phyloP scores from a whole-genome alignment of 768 basidiomycete species.

The Amanita exitialis region DNA sequence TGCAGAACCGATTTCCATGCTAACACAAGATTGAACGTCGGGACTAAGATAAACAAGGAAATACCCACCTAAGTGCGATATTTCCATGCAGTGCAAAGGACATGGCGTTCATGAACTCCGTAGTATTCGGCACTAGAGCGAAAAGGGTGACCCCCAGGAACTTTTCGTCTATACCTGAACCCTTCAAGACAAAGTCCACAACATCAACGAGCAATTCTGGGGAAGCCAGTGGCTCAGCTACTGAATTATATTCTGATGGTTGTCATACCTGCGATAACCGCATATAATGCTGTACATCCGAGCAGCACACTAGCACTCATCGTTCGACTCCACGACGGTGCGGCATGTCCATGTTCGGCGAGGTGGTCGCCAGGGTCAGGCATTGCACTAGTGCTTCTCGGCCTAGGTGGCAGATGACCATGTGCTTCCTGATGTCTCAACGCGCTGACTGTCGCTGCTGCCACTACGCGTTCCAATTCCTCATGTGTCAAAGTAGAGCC shows the following conservation, averaged over 20 bases:
- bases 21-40: slow-evolving; percentile 17
- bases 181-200: slow-evolving; percentile 86
- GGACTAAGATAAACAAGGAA: not conserved
- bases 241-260: not conserved
- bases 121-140: slow-evolving; percentile 96
- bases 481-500: slow-evolving; percentile 69
- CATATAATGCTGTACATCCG: slow-evolving; percentile 86
- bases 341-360: slow-evolving; percentile 73
- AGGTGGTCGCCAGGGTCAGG: slow-evolving; percentile 25
- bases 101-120: slow-evolving; percentile 99
- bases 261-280: slow-evolving; percentile 83
- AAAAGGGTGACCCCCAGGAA: slow-evolving; percentile 95
- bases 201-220: slow-evolving; percentile 90
- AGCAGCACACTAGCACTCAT: slow-evolving; percentile 87
- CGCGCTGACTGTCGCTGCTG: slow-evolving; percentile 89
- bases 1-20: slow-evolving; percentile 99
- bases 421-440: slow-evolving; percentile 64
- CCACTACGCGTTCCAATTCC: slow-evolving; percentile 89
- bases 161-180: slow-evolving; percentile 92
- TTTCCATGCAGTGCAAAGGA: slow-evolving; percentile 96
- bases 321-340: slow-evolving; percentile 89
- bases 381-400: slow-evolving; percentile 26
- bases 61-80: slow-evolving; percentile 80
- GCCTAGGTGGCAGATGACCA: slow-evolving; percentile 34
- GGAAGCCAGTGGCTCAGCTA: slow-evolving; percentile 5